Evolutionary conservation across 306 rosid genomes (phyloP), one percentile per base, ranked within the genome.

Genomic region (Lupinus albus): DNA sequence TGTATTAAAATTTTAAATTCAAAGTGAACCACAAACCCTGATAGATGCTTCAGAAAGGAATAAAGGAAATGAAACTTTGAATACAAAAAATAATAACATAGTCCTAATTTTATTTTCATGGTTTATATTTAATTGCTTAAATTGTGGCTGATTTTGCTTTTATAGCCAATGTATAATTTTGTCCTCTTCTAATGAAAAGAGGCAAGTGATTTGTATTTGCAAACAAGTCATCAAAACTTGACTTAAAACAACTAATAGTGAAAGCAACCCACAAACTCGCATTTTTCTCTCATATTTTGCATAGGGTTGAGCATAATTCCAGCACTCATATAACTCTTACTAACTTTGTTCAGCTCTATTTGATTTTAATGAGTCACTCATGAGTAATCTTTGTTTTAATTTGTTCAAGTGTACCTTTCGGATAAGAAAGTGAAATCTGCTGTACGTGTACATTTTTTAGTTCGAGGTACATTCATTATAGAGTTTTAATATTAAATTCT

Each of bases 341-440:
- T 72, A 61, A 53, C 71, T 78, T 67, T 67, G 8, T 72, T 73
- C 52, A 68, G 71, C 71, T 77, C 60, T 54, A 16, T 41, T 61
- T 13, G 17, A 45, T 21, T 25, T 25, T 25, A 4, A 25, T 25
- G 16, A 32, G n/a, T 54, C 28, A 17, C 28, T 21, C 28, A 21
- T 21, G 3, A 21, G 2, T 21, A 21, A 2, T 20, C 52, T 67
- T 39, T 58, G 18, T 14, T 58, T 46, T n/a, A n/a, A n/a, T n/a
- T n/a, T 48, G 57, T 38, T 65, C 25, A 9, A 48, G 30, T 18
- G 49, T 49, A 51, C 32, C 61, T 67, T 51, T 67, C 45, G 8
- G 10, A 38, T 61, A 47, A 46, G 68, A 67, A 57, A 56, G 42
- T 36, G 68, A 50, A 33, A 41, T 20, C 52, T 17, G 12, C 11